A percentile compares a stretch with the other conserved stretches of the same genome.
These are phyloP conservation scores for Didymella pinodella DNA, from an alignment of 2,329 filamentous ascomycete genomes.

Conservation along the genomic window DNA sequence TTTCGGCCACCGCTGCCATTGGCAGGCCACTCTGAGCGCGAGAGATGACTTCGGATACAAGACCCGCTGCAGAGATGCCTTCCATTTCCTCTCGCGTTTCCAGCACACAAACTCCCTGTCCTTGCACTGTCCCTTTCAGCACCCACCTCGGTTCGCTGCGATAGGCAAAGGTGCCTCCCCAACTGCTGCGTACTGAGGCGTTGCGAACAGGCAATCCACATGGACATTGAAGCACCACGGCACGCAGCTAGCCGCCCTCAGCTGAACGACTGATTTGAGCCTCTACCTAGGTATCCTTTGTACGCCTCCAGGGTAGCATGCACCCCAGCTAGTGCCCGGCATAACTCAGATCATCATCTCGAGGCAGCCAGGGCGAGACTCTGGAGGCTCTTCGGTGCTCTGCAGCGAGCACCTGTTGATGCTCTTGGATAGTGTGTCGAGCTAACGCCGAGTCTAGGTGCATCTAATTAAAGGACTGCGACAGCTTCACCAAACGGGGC, in stretches of 20 bases:
- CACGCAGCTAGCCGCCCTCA: constrained; percentile 5
- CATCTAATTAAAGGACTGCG: constrained; percentile 22
- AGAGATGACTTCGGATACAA: constrained; percentile 10
- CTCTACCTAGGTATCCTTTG: neutral
- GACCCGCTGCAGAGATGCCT: constrained; percentile 7
- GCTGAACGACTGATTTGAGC: constrained; percentile 3
- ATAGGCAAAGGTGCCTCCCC: constrained; percentile 4
- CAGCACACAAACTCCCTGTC: neutral
- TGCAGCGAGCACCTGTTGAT: constrained; percentile 7
- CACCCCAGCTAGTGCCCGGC: constrained; percentile 11
- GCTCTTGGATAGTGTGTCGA: constrained; percentile 2
- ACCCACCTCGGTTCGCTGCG: constrained; percentile 4
- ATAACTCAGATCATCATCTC: constrained; percentile 7
- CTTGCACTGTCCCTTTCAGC: neutral
- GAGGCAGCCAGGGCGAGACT: constrained; percentile 10
- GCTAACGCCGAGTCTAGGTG: constrained; percentile 11
- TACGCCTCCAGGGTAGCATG: neutral
- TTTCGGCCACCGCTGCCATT: constrained; percentile 8
- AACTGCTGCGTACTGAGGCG: neutral
- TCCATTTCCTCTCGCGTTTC: constrained; percentile 7
- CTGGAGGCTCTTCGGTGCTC: neutral
- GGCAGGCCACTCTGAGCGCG: constrained; percentile 8
- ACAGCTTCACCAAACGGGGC: constrained; percentile 13
- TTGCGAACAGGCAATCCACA: constrained; percentile 4
- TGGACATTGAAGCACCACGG: constrained; percentile 1